Evolutionary conservation across 352 stramenopile species (phyloP), one percentile per base, ranked within the genome.

Genomic region (Thalassiosira livingstoniorum): DNA sequence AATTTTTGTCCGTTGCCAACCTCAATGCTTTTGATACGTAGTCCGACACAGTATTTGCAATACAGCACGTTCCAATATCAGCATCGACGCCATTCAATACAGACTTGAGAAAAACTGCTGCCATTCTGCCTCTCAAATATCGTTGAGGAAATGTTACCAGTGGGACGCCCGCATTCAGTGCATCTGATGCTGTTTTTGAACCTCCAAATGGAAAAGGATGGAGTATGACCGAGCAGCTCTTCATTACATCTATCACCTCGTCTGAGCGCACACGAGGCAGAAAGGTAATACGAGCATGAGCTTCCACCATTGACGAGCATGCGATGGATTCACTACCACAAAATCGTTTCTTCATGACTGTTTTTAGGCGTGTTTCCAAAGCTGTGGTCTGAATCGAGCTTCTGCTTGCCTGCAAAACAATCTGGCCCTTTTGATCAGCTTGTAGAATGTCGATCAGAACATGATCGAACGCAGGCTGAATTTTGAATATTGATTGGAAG

Each of bases 191-290:
- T 31, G 81, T 87, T 32, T 87, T 87, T 0, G 18, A 61, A 42
- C 81, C 81, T 25, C 61, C 81, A 47, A 87, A 87, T 18, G 81
- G 81, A 35, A 87, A 87, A 31, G 81, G 81, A 39, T 87, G 81
- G 15, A 87, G 57, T 4, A 87, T 57, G 4, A 85, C 75, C 2
- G 61, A 61, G 13, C 66, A 61, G 31, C 42, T 54, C 57, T 85
- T 62, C 39, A 87, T 60, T 3, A 85, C 55, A 15, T 65, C n/a
- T 27, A 70, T 25, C 25, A 87, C 39, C 57, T 83, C 3, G 63
- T 83, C 34, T 23, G 29, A 66, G 1, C 45, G 67, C 15, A 84
- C 55, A 10, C 80, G 65, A 18, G 68, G 60, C 42, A 87, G 42
- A 51, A 81, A 87, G 43, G 80, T 65, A 0, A 87, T 60, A 51